Percentiles rank a stretch among this genome's conserved stretches.
Conservation (phyloP, 768 basidiomycete species). For the Kwoniella botswanensis region DNA sequence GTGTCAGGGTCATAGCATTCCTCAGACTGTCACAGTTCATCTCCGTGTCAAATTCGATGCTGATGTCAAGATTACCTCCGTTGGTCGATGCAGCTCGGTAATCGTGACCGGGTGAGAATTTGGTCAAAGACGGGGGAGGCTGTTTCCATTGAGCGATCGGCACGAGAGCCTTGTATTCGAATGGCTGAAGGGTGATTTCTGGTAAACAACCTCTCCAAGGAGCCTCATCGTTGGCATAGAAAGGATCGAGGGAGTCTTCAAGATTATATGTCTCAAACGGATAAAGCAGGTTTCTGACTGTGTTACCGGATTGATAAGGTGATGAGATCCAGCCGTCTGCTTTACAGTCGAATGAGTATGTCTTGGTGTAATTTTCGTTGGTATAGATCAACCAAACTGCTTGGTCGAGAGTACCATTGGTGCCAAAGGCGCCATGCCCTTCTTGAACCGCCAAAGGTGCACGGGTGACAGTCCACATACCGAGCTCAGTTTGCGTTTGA, state of each 20-base stretch:
- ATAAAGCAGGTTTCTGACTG: slow-evolving; percentile 74
- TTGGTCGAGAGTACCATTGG: slow-evolving; percentile 65
- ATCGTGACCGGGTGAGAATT: slow-evolving; percentile 86
- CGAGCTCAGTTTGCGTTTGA: slow-evolving; percentile 77
- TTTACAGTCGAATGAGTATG: slow-evolving; percentile 70
- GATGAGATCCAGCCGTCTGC: slow-evolving; percentile 73
- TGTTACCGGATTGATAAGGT: slow-evolving; percentile 69
- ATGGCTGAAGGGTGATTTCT: slow-evolving; percentile 70
- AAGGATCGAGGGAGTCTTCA: slow-evolving; percentile 69
- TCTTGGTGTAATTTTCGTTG: slow-evolving; percentile 76
- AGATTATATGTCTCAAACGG: slow-evolving; percentile 83
- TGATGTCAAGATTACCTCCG: slow-evolving; percentile 70
- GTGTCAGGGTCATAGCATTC: slow-evolving; percentile 67
- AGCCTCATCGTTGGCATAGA: slow-evolving; percentile 65
- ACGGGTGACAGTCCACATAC: slow-evolving; percentile 81
- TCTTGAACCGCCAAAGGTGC: slow-evolving; percentile 62
- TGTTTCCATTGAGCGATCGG: slow-evolving; percentile 70
- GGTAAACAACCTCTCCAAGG: slow-evolving; percentile 78
- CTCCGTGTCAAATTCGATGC: slow-evolving; percentile 74
- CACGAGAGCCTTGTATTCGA: slow-evolving; percentile 81
- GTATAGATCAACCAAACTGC: slow-evolving; percentile 84
- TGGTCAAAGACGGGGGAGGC: slow-evolving; percentile 74
- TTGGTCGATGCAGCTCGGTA: slow-evolving; percentile 66
- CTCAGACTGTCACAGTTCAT: slow-evolving; percentile 80
- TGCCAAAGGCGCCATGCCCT: slow-evolving; percentile 58